Percentiles rank a stretch among this genome's conserved stretches.
These are phyloP conservation scores for Neofusicoccum ribis DNA, from an alignment of 2,329 filamentous ascomycete genomes.

Conservation along the genomic window DNA sequence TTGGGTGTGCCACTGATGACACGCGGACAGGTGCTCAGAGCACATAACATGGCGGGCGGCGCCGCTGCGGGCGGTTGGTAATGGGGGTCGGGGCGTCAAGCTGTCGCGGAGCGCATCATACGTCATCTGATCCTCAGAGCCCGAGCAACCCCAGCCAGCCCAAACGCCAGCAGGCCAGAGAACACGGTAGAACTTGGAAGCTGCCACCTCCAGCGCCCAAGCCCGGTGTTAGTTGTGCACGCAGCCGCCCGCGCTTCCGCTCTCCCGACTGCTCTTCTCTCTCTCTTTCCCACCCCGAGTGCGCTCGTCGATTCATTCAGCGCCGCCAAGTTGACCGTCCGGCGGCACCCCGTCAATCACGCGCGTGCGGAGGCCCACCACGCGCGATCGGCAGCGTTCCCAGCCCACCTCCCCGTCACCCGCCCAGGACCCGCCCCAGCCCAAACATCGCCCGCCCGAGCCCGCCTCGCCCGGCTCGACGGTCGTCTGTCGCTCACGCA, in stretches of 20 bases:
- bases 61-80: neutral
- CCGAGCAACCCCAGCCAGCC: slow-evolving; percentile 8
- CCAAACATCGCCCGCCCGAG: neutral
- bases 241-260: slow-evolving; percentile 11
- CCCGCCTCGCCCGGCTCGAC: neutral
- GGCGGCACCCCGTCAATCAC: slow-evolving; percentile 11
- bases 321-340: slow-evolving; percentile 8
- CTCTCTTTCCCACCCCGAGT: slow-evolving; percentile 1
- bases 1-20: neutral
- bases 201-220: slow-evolving; percentile 11
- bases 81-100: neutral
- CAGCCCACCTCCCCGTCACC: slow-evolving; percentile 8
- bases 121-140: slow-evolving; percentile 15
- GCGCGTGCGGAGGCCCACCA: slow-evolving; percentile 15
- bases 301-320: neutral
- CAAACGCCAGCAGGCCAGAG: slow-evolving; percentile 4
- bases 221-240: neutral
- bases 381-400: slow-evolving; percentile 10
- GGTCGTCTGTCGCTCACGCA: neutral
- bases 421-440: neutral
- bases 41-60: slow-evolving; percentile 8
- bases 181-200: slow-evolving; percentile 20
- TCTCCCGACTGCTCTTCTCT: slow-evolving; percentile 1
- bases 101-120: neutral
- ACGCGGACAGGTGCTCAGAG: neutral